A percentile compares a stretch with the other conserved stretches of the same genome.
Evolutionary conservation across 768 basidiomycete species (phyloP).

Genomic region (Xerocomellus dryophilus): DNA sequence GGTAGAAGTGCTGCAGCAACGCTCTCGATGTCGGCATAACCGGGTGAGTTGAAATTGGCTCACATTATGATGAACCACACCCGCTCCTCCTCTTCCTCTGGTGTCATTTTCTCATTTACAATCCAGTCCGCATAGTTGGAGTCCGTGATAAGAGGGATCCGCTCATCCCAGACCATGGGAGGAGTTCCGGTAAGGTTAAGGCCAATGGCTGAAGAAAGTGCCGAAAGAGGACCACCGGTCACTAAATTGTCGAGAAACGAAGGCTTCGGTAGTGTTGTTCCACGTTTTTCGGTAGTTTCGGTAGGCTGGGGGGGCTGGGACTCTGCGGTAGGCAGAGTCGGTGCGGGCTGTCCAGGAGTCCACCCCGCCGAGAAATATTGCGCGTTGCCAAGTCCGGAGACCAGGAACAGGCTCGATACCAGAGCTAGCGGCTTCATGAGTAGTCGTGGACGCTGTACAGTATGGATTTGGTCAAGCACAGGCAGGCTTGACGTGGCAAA

Average conservation of each 20-base stretch:
- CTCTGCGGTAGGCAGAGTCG: conserved; percentile 20
- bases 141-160: conserved; percentile 80
- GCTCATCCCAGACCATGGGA: conserved; percentile 57
- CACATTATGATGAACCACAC: conserved; percentile 81
- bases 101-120: conserved; percentile 62
- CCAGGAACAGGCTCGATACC: conserved; percentile 30
- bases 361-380: conserved; percentile 84
- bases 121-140: conserved; percentile 72
- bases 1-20: conserved; percentile 51
- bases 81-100: conserved; percentile 62
- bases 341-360: conserved; percentile 65
- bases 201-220: conserved; percentile 56
- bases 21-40: neutral
- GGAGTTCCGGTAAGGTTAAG: conserved; percentile 63
- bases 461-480: too few species aligned
- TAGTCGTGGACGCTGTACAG: conserved; percentile 1
- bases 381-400: conserved; percentile 38
- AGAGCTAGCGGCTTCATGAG: conserved; percentile 51
- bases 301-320: conserved; percentile 24
- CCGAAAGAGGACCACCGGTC: conserved; percentile 50
- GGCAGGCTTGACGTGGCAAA: neutral
- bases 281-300: conserved; percentile 24
- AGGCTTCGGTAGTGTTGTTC: conserved; percentile 9
- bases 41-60: conserved; percentile 24
- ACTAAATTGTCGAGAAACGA: conserved; percentile 40